Evolutionary conservation across 352 stramenopile species (phyloP).

Genomic region (Thalassiosira pacifica): DNA sequence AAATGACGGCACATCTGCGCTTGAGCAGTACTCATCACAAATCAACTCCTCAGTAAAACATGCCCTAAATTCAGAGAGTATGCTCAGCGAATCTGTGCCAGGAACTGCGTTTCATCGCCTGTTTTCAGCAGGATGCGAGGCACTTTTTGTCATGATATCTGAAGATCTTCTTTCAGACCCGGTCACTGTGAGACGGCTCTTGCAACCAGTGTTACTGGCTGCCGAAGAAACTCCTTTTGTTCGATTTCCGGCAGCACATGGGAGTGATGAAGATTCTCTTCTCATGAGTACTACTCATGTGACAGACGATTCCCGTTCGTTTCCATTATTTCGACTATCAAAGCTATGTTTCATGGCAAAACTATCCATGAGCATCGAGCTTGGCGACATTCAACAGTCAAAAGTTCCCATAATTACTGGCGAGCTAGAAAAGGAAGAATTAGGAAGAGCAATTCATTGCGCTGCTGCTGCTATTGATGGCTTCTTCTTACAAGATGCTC

Average conservation of each 20-base stretch:
- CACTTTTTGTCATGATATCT: slow-evolving; percentile 72
- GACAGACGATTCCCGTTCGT: slow-evolving; percentile 62
- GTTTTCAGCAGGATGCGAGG: slow-evolving; percentile 75
- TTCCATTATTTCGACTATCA: slow-evolving; percentile 61
- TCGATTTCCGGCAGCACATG: slow-evolving; percentile 33
- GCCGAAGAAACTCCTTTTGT: slow-evolving; percentile 63
- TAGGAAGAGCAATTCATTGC: slow-evolving; percentile 62
- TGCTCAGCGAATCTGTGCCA: slow-evolving; percentile 40
- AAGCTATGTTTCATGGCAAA: slow-evolving; percentile 64
- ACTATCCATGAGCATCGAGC: slow-evolving; percentile 39
- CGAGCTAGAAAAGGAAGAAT: slow-evolving; percentile 53
- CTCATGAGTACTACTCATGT: slow-evolving; percentile 49
- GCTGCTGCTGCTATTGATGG: slow-evolving; percentile 81
- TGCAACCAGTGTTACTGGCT: slow-evolving; percentile 67
- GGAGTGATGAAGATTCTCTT: slow-evolving; percentile 23
- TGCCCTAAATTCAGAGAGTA: slow-evolving; percentile 67
- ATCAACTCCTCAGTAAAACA: slow-evolving; percentile 84
- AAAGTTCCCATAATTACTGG: slow-evolving; percentile 36
- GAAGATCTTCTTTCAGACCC: slow-evolving; percentile 73
- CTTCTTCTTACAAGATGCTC: slow-evolving; percentile 59
- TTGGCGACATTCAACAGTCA: slow-evolving; percentile 46
- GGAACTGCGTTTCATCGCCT: slow-evolving; percentile 66
- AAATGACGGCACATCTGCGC: slow-evolving; percentile 64
- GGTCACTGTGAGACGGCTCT: slow-evolving; percentile 70
- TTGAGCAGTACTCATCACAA: slow-evolving; percentile 85